A percentile compares a stretch with the other conserved stretches of the same genome.
Evolutionary conservation across 495 filamentous ascomycete genomes (phyloP).

Genomic region (Barbatosphaeria neglecta): DNA sequence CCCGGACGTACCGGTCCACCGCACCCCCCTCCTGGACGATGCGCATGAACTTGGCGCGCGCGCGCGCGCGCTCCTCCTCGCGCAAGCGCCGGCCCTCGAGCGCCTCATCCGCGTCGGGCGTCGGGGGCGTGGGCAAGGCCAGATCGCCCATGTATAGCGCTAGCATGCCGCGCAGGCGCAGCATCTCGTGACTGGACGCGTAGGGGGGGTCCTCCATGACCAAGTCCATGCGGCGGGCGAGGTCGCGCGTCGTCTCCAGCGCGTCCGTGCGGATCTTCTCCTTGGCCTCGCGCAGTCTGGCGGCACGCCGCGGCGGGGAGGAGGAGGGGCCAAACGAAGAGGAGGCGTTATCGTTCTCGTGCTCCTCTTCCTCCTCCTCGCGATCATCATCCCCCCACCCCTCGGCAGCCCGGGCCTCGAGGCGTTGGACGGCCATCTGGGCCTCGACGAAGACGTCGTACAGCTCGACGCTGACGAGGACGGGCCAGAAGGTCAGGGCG

Average conservation of each 20-base stretch:
- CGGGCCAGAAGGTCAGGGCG: constrained; percentile 29
- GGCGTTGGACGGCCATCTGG: constrained; percentile 2
- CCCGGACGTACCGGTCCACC: constrained; percentile 16
- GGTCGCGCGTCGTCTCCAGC: constrained; percentile 22
- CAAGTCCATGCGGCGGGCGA: constrained; percentile 53
- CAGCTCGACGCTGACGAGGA: constrained; percentile 28
- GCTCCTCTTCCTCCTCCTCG: not conserved
- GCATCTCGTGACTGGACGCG: constrained; percentile 43
- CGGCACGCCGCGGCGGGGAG: not conserved
- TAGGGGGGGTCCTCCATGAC: constrained; percentile 54
- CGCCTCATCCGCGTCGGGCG: constrained; percentile 9
- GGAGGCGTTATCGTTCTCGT: constrained; percentile 1
- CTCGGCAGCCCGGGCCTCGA: constrained; percentile 5
- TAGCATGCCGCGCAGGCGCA: constrained; percentile 54
- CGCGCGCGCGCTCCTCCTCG: constrained; percentile 12
- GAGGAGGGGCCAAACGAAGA: too few species aligned
- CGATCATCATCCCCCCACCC: constrained; percentile 4
- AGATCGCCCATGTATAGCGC: constrained; percentile 59
- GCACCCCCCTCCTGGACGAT: constrained; percentile 14
- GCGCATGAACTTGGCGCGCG: constrained; percentile 14
- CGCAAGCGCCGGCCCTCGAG: constrained; percentile 10
- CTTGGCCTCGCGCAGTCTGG: constrained; percentile 5
- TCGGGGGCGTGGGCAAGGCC: constrained; percentile 11
- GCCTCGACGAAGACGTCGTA: constrained; percentile 21
- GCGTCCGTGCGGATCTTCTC: constrained; percentile 15